A percentile compares a stretch with the other conserved stretches of the same genome.
Conservation (phyloP, 2,329 filamentous ascomycete genomes). For the Cyphellophora europaea region DNA sequence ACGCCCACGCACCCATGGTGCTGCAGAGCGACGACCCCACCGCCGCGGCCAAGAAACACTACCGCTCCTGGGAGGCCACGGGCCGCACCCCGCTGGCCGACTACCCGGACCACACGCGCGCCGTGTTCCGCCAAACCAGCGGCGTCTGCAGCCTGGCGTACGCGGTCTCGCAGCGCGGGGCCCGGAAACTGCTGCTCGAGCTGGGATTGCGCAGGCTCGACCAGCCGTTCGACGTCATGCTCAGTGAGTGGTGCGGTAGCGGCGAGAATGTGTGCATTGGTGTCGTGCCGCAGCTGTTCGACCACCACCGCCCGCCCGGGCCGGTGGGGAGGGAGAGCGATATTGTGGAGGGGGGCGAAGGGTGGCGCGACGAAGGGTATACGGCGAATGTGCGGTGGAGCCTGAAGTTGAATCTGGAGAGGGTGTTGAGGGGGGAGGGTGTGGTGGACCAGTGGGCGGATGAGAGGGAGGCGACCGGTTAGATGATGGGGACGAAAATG, state of each 20-base stretch:
- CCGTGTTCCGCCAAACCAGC: slow-evolving; percentile 6
- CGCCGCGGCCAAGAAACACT: not conserved
- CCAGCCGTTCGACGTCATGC: slow-evolving; percentile 26
- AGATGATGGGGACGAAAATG: no score
- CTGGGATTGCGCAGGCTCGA: slow-evolving; percentile 4
- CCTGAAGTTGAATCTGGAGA: no score
- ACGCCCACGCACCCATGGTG: not conserved
- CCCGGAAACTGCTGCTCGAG: slow-evolving; percentile 23
- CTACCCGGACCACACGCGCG: slow-evolving; percentile 4
- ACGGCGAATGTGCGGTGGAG: no score
- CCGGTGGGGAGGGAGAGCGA: no score
- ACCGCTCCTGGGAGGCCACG: slow-evolving; percentile 3
- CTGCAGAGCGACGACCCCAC: slow-evolving; percentile 3
- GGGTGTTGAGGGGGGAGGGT: no score
- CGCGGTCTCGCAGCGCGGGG: slow-evolving; percentile 31
- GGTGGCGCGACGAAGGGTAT: no score
- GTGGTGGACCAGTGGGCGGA: no score
- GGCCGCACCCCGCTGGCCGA: not conserved
- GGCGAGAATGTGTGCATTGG: not conserved
- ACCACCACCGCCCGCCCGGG: no score
- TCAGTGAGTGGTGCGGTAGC: not conserved
- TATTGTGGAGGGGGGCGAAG: no score
- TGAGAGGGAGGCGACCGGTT: no score
- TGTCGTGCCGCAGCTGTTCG: not conserved
- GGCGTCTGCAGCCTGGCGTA: slow-evolving; percentile 28